A percentile compares a stretch with the other conserved stretches of the same genome.
These are phyloP conservation scores for Botrytis fragariae DNA, from an alignment of 2,329 filamentous ascomycete species.

Conservation along the genomic window DNA sequence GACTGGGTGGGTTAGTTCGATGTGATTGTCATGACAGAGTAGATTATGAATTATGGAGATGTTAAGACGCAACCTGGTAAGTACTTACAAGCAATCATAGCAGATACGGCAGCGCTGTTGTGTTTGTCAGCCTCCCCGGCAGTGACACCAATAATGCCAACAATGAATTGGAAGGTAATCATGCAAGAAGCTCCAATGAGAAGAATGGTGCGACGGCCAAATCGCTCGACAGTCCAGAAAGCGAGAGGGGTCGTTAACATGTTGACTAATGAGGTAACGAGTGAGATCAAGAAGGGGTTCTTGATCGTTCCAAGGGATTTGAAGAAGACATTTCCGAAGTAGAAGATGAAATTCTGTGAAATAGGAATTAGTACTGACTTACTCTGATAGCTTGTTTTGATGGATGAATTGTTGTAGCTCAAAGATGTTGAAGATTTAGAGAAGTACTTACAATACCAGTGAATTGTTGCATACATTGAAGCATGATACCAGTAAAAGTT, in stretches of 20 bases:
- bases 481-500: constrained; percentile 67
- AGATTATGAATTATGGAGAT: constrained; percentile 59
- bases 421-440: background rate
- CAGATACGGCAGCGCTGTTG: constrained; percentile 55
- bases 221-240: constrained; percentile 82
- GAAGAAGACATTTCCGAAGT: constrained; percentile 84
- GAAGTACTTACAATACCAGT: constrained; percentile 54
- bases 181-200: constrained; percentile 77
- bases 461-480: constrained; percentile 79
- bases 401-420: background rate
- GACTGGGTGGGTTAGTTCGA: constrained; percentile 41
- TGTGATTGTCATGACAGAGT: constrained; percentile 62
- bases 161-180: constrained; percentile 82
- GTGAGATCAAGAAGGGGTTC: constrained; percentile 78
- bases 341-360: constrained; percentile 76
- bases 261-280: constrained; percentile 87
- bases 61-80: background rate
- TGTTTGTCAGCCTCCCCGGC: constrained; percentile 53
- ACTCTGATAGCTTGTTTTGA: background rate
- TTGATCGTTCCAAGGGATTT: constrained; percentile 70
- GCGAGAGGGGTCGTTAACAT: constrained; percentile 81
- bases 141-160: constrained; percentile 71
- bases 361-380: background rate
- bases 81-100: constrained; percentile 65
- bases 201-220: constrained; percentile 78